Base-by-base conservation (phyloP, 495 filamentous ascomycete genomes). In the Pseudoneurospora amorphoporcata region DNA sequence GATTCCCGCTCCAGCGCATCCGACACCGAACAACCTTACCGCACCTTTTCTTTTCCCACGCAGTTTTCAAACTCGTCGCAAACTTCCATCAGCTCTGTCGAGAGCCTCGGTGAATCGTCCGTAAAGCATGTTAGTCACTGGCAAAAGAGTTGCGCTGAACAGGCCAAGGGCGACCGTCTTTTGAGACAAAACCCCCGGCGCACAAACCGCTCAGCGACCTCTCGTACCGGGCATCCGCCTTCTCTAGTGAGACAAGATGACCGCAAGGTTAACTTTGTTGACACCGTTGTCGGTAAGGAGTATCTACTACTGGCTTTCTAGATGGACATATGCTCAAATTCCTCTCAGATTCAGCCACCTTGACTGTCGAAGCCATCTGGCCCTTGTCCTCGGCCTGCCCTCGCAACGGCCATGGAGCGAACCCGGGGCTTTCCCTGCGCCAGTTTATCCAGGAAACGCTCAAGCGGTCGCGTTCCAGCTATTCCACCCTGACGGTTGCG, bases 281-380 rank as follows among this genome's bases (percentile, higher is more conserved):
- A 98, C 81, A 94, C 89, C 84, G 93, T 99, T 80, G 95, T 99
- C 87, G 95, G 95, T 99, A 93, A 95, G 95, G 72, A 78, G 68
- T 72, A 72, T 70, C 40, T 70, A 72, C 43, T 70, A 42, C 70
- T 72, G 47, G 41, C 69, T 69, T 32, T 73, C 29, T 35, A 8
- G 9, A 61, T 71, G 73, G 70, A 76, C 61, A 75, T 74, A 73
- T 76, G 70, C 75, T 75, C 76, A 77, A 79, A 72, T 76, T 78
- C 73, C 76, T 72, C 81, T 77, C 89, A 99, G 95, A 98, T 87
- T 94, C 94, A 77, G 94, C 95, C 68, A 94, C 95, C 58, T 93
- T 98, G 82, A 97, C 98, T 82, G 95, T 99, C 40, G 94, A 98
- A 82, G 92, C 89, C 39, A 97, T 99, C 76, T 99, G 95, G 95